Base-by-base conservation (phyloP, 2,329 filamentous ascomycete species). In the Claviceps sp. region DNA sequence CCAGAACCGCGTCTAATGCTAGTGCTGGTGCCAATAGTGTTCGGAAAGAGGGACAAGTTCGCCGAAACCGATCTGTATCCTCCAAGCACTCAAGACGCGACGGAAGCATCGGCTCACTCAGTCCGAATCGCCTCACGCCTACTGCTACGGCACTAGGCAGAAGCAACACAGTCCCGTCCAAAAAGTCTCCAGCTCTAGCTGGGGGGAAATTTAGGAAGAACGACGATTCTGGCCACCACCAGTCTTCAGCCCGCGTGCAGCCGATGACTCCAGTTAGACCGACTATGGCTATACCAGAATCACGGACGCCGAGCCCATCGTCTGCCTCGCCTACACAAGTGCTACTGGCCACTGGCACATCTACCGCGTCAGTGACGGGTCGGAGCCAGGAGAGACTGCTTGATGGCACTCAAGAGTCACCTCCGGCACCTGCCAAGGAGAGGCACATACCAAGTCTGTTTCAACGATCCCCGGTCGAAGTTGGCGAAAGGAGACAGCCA, bases 131-230 rank as follows among this genome's bases (percentile, higher is more conserved):
- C 51, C 70, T 70, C 3, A 66, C 74, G 26, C 76, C 78, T 1
- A 76, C 84, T 0, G 76, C 76, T 1, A 73, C 81, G 46, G 72
- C 75, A 16, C 64, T 82, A 18, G 72, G 69, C 42, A 74, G 79
- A 53, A 96, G 91, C 69, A 97, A 97, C 64, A 98, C 93, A 3
- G 76, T 97, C 14, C 93, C 93, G 0, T 93, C 91, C 0, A 95
- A 95, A 64, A 85, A 86, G 64, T 93, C 88, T 0, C 88, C 88
- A 7, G 81, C 80, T 8, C 67, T 90, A 44, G 73, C 79, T 42
- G 77, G 82, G 1, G 77, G 78, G 5, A 78, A 85, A n/a, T 86
- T 89, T 60, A 76, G 79, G 37, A 67, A 68, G 58, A 54, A 57
- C 8, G 67, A 67, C 7, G 60, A 55, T 26, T 55, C 63, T 11